Percentiles rank a stretch among this genome's conserved stretches.
phyloP scores from a whole-genome alignment of 1,139 yeast genomes.

The Geotrichum citri-aurantii region DNA sequence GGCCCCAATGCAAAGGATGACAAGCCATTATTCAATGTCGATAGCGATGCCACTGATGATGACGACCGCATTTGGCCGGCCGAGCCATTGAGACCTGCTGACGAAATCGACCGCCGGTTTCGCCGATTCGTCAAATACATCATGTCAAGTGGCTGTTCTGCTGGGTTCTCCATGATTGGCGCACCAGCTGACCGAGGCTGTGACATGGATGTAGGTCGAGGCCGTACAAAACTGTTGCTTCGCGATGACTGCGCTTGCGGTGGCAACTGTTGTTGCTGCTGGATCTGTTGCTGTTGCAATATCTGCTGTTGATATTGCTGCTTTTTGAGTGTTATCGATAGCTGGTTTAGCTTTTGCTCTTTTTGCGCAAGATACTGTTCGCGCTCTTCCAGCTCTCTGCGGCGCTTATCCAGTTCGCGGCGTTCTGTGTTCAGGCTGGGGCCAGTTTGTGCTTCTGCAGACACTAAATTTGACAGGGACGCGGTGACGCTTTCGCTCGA shows the following conservation, averaged over 20 bases:
- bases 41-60: background rate
- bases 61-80: background rate
- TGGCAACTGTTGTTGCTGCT: background rate
- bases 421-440: background rate
- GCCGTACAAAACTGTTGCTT: background rate
- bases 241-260: background rate
- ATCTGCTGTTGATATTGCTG: background rate
- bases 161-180: slow-evolving; percentile 1
- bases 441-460: background rate
- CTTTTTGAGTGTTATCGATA: slow-evolving; percentile 3
- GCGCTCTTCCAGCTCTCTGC: slow-evolving; percentile 13
- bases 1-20: background rate
- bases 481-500: background rate
- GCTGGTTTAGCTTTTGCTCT: slow-evolving; percentile 14
- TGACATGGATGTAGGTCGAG: background rate
- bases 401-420: slow-evolving; percentile 6
- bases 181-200: background rate
- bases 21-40: background rate
- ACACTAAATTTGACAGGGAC: background rate
- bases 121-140: slow-evolving; percentile 9
- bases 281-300: background rate
- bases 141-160: slow-evolving; percentile 6
- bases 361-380: slow-evolving; percentile 4
- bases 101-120: slow-evolving; percentile 4
- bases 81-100: background rate